Evolutionary conservation across 2,329 filamentous ascomycete genomes (phyloP).

Genomic region (Stagonosporopsis rhizophila): DNA sequence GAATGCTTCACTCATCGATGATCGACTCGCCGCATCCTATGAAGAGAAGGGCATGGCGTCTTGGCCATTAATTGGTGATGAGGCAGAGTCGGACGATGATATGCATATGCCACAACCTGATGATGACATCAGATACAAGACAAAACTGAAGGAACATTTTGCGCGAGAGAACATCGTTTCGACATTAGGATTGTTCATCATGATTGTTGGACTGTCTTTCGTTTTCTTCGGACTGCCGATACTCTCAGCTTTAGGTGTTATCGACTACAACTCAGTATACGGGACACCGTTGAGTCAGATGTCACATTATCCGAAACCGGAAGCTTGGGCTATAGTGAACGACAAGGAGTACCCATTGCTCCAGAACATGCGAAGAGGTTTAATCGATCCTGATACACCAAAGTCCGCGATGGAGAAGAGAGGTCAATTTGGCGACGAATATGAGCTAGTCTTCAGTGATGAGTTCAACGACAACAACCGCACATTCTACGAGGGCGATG

Average conservation of each 20-base stretch:
- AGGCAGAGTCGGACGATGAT: conserved; percentile 62
- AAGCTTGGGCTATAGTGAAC: conserved; percentile 58
- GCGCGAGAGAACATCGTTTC: conserved; percentile 53
- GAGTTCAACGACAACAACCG: conserved; percentile 62
- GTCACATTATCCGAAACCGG: conserved; percentile 37
- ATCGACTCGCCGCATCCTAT: conserved; percentile 55
- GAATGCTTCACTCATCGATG: conserved; percentile 54
- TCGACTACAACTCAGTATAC: conserved; percentile 49
- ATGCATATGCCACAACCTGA: conserved; percentile 62
- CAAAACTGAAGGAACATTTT: conserved; percentile 55
- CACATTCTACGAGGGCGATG: conserved; percentile 65
- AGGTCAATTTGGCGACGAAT: conserved; percentile 55
- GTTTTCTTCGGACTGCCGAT: conserved; percentile 61
- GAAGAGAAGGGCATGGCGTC: conserved; percentile 51
- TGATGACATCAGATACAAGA: conserved; percentile 55
- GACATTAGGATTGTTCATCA: conserved; percentile 52
- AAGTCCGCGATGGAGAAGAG: conserved; percentile 53
- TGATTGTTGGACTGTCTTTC: conserved; percentile 57
- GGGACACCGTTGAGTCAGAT: conserved; percentile 52
- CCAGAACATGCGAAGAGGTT: conserved; percentile 54
- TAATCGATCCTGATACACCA: conserved; percentile 63
- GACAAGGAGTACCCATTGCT: conserved; percentile 56
- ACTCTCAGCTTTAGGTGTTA: conserved; percentile 54
- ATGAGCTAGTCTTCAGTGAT: conserved; percentile 63
- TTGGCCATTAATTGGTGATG: conserved; percentile 58